A percentile compares a stretch with the other conserved stretches of the same genome.
These are phyloP conservation scores for Clarkia xantiana DNA, from an alignment of 345 rosid genomes.

Conservation along the genomic window DNA sequence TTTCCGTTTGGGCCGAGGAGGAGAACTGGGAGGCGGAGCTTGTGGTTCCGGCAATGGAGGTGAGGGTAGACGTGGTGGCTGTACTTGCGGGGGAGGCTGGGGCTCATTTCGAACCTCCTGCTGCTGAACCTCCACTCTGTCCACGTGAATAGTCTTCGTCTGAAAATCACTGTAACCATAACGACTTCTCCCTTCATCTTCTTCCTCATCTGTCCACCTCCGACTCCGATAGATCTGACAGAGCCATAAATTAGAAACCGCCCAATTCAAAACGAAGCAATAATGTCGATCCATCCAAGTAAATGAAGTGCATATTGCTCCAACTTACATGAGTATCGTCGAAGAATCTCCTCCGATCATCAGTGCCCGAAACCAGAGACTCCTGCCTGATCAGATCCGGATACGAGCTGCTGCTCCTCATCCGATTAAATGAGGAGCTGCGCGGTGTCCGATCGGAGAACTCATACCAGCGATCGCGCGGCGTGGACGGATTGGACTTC, in stretches of 20 bases:
- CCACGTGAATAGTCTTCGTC: not conserved
- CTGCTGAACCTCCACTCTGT: constrained; percentile 1
- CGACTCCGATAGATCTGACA: constrained; percentile 16
- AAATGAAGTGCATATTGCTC: no score
- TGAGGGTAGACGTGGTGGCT: constrained; percentile 8
- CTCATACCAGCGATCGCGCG: no score
- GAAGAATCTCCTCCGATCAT: constrained; percentile 48
- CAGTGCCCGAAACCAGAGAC: constrained; percentile 18
- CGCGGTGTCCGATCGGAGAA: no score
- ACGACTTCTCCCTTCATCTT: no score
- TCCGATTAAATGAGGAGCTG: constrained; percentile 14
- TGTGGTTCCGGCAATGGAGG: constrained; percentile 5
- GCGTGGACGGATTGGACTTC: constrained; percentile 14
- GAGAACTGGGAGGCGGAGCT: no score
- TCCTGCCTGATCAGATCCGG: constrained; percentile 73
- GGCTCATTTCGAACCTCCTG: not conserved
- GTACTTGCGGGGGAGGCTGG: no score
- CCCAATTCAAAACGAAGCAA: not conserved
- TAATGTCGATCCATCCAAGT: constrained; percentile 3
- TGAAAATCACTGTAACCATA: constrained; percentile 1
- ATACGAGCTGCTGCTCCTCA: constrained; percentile 59
- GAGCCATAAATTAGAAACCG: no score
- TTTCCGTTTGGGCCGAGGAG: no score
- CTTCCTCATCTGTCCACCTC: constrained; percentile 1
- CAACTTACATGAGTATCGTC: constrained; percentile 48